phyloP scores from a whole-genome alignment of 176 grass and related monocot genomes.

The Carex pumila region DNA sequence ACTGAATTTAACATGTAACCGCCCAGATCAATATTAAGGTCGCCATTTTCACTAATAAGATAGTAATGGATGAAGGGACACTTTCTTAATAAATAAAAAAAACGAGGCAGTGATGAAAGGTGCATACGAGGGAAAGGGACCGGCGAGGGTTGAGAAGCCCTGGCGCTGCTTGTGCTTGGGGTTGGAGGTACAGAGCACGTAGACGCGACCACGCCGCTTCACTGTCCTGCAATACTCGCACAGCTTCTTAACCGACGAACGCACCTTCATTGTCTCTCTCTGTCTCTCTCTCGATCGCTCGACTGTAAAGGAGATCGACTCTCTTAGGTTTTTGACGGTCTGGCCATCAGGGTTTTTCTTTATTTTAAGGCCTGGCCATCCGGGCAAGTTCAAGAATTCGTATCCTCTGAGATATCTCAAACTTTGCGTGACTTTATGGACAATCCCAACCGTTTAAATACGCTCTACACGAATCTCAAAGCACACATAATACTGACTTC shows the following conservation, averaged over 20 bases:
- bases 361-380: too few relatives aligned
- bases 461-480: too few relatives aligned
- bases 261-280: slow-evolving; percentile 70
- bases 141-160: slow-evolving; percentile 69
- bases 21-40: too few relatives aligned
- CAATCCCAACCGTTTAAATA: too few relatives aligned
- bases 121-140: not conserved
- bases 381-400: too few relatives aligned
- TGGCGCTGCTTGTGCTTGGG: slow-evolving; percentile 97
- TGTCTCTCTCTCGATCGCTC: not conserved
- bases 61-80: not conserved
- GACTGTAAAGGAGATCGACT: not conserved
- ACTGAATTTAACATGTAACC: not conserved
- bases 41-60: not conserved
- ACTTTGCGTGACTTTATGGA: too few relatives aligned
- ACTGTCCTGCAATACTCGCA: slow-evolving; percentile 81
- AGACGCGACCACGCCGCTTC: slow-evolving; percentile 86
- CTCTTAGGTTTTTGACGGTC: not conserved
- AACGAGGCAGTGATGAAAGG: not conserved
- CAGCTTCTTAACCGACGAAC: slow-evolving; percentile 84
- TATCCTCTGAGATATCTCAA: too few relatives aligned
- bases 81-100: not conserved
- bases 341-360: not conserved
- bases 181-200: slow-evolving; percentile 74
- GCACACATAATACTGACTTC: too few relatives aligned